Evolutionary conservation across 1,284 basidiomycete species (phyloP).

Genomic region (Tilletiaria anomala): DNA sequence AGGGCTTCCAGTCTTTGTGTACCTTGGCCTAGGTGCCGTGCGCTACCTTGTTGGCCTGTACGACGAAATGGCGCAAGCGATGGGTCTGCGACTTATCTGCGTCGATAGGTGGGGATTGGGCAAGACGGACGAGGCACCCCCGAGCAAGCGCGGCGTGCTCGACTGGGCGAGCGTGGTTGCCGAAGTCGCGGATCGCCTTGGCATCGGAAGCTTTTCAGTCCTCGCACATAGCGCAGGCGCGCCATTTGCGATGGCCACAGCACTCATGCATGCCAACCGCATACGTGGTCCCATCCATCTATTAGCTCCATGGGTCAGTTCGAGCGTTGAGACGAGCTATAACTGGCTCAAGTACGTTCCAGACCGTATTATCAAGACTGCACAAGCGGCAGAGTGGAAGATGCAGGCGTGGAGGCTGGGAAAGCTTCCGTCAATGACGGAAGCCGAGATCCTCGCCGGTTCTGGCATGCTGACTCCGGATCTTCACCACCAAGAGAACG

Average conservation of each 20-base stretch:
- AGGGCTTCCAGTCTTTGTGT: conserved; percentile 75
- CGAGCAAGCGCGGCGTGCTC: conserved; percentile 57
- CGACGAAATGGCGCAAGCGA: conserved; percentile 80
- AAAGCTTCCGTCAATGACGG: conserved; percentile 81
- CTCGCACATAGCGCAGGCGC: conserved; percentile 95
- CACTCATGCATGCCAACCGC: conserved; percentile 53
- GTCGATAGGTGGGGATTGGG: conserved; percentile 95
- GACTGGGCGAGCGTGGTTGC: conserved; percentile 83
- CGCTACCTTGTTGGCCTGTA: conserved; percentile 85
- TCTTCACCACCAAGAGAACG: too few relatives aligned
- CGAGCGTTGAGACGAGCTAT: conserved; percentile 67
- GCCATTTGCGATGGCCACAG: conserved; percentile 80
- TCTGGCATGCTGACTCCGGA: too few relatives aligned
- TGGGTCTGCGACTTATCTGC: conserved; percentile 76
- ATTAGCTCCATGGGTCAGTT: conserved; percentile 89
- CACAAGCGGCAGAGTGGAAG: conserved; percentile 92
- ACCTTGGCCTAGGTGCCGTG: conserved; percentile 83
- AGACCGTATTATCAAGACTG: conserved; percentile 78
- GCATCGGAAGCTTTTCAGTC: conserved; percentile 65
- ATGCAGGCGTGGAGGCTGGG: conserved; percentile 90
- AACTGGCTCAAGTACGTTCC: conserved; percentile 95
- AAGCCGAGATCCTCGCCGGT: conserved; percentile 59
- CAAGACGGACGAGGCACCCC: conserved; percentile 56
- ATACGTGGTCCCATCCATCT: conserved; percentile 73
- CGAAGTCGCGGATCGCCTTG: conserved; percentile 68